Conservation (phyloP, 2,329 filamentous ascomycete genomes). For the Corynespora cassiicola region DNA sequence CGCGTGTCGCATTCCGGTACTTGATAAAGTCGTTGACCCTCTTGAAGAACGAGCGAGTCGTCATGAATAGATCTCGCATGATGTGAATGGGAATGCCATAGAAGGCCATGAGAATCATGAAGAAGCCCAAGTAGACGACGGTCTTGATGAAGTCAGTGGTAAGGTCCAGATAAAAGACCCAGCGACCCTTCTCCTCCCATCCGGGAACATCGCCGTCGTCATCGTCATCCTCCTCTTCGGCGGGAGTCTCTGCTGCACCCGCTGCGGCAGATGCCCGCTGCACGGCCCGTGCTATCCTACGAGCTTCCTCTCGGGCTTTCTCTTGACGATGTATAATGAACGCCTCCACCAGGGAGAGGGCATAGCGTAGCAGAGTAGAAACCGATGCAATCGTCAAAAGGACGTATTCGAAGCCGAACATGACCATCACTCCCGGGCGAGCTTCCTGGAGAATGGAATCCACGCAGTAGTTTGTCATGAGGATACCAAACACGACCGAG, state of each 20-base stretch:
- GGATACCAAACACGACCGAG: slow-evolving; percentile 79
- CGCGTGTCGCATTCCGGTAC: slow-evolving; percentile 87
- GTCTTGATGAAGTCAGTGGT: slow-evolving; percentile 90
- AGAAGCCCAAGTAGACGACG: slow-evolving; percentile 87
- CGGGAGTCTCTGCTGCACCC: slow-evolving; percentile 43
- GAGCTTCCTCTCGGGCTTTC: slow-evolving; percentile 58
- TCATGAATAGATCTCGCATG: slow-evolving; percentile 93
- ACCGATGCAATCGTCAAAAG: slow-evolving; percentile 80
- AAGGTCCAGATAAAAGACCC: slow-evolving; percentile 87
- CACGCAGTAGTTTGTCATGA: slow-evolving; percentile 81
- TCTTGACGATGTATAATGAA: slow-evolving; percentile 78
- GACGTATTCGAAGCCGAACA: slow-evolving; percentile 98
- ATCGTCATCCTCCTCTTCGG: slow-evolving; percentile 78
- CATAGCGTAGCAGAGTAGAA: slow-evolving; percentile 80
- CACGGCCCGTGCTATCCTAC: slow-evolving; percentile 63
- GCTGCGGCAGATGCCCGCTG: slow-evolving; percentile 52
- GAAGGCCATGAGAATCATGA: slow-evolving; percentile 89
- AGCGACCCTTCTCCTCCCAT: slow-evolving; percentile 96
- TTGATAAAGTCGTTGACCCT: slow-evolving; percentile 86
- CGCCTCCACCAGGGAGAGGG: slow-evolving; percentile 78
- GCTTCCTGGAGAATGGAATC: slow-evolving; percentile 85
- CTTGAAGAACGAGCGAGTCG: slow-evolving; percentile 88
- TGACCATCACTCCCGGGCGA: slow-evolving; percentile 98
- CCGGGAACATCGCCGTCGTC: slow-evolving; percentile 94
- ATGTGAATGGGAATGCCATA: slow-evolving; percentile 97